Base-by-base conservation (phyloP, 176 grass and related monocot species). In the Rhynchospora breviuscula region DNA sequence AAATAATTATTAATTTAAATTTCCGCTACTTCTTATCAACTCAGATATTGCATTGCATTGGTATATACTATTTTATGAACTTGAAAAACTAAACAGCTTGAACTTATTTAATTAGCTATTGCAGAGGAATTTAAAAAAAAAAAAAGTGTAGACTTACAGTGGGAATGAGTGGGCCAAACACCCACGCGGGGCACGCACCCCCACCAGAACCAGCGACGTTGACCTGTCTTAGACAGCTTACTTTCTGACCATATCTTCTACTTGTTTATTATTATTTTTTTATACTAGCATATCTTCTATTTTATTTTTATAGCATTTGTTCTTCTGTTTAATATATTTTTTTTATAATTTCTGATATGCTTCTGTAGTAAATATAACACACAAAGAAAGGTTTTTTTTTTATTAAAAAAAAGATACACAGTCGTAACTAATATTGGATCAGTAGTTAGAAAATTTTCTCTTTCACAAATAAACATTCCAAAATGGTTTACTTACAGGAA, bases 201-300 rank as follows among this genome's bases (percentile, higher is more conserved):
- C 80, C 80, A 82, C 62, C 62, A 53, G 2, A 82, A 82, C 21
- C 62, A 49, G 59, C 22, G 80, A 82, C 44, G 59, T 82, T 66
- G 62, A 82, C 80, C 11, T 67, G 62, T 66, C 59, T 67, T 67
- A 44, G 10, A 65, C 40, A 15, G n/a, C 79, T 82, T 82, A 48
- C 33, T 82, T 82, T 82, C 59, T 82, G 43, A 82, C 43, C 79
- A 82, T 82, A 82, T 67, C 79, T 64, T 23, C 56, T 82, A 6
- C 62, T 81, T n/a, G 3, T 53, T 79, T 79, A 53, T 79, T 79
- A 76, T 49, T 11, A 45, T 76, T 71, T 80, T 22, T 66, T 8
- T 48, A 23, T 57, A 81, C 57, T 48, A 25, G 0, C 25, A 46
- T 67, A 54, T 65, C 59, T 31, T 21, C 23, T 25, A 4, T 8